Conservation (phyloP, 768 basidiomycete species). For the Pleurotus djamor region DNA sequence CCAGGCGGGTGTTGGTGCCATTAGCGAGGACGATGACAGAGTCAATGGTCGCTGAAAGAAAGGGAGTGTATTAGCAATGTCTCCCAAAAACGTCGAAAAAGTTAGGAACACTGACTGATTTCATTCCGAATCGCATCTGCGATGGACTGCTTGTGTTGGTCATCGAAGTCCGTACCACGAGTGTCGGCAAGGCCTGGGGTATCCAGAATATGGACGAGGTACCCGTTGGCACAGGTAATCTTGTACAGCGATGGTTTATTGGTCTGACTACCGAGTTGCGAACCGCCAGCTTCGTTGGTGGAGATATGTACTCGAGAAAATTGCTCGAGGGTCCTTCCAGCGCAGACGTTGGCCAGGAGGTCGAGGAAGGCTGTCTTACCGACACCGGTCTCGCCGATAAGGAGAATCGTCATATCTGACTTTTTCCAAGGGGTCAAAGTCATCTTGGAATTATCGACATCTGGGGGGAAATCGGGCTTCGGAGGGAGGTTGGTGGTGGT, state of each 20-base stretch:
- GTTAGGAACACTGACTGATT: no score
- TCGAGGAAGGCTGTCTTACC: constrained; percentile 16
- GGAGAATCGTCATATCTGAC: constrained; percentile 2
- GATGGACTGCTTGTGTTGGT: constrained; percentile 20
- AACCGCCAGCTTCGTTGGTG: constrained; percentile 10
- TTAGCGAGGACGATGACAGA: constrained; percentile 26
- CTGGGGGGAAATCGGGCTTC: neutral
- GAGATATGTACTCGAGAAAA: constrained; percentile 7
- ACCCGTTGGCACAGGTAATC: constrained; percentile 10
- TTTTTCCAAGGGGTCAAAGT: constrained; percentile 8
- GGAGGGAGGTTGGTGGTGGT: neutral
- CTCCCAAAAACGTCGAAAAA: no score
- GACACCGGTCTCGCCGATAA: constrained; percentile 16
- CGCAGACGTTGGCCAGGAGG: constrained; percentile 14
- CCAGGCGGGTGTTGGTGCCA: constrained; percentile 19
- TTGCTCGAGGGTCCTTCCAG: constrained; percentile 8
- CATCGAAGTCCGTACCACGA: constrained; percentile 20
- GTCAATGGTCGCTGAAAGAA: no score
- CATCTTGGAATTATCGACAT: constrained; percentile 5
- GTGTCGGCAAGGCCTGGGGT: constrained; percentile 27
- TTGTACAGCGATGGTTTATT: constrained; percentile 10
- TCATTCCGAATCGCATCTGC: constrained; percentile 16
- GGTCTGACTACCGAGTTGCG: constrained; percentile 11
- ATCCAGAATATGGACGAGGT: constrained; percentile 19
- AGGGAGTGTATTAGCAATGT: no score